Conservation (phyloP, 371 early-diverging fungal genomes). For the Amoeboaphelidium protococcarum region DNA sequence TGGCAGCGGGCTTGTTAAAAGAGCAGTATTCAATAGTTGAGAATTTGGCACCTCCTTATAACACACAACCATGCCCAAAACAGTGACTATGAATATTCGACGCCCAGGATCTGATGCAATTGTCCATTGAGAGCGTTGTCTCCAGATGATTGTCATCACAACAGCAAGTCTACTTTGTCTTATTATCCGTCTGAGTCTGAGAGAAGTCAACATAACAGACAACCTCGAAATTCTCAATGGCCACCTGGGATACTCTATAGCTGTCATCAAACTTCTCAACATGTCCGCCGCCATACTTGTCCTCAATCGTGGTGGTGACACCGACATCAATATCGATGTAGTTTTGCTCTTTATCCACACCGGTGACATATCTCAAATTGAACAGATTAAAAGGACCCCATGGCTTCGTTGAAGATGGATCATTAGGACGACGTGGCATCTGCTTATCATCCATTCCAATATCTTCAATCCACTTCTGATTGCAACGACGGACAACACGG, state of each 20-base stretch:
- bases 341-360: not conserved
- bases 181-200: no score
- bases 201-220: not conserved
- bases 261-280: not conserved
- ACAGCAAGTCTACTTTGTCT: not conserved
- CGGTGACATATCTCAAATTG: not conserved
- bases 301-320: not conserved
- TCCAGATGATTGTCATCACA: not conserved
- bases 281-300: not conserved
- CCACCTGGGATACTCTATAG: not conserved
- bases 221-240: not conserved
- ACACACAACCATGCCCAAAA: not conserved
- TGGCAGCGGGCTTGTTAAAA: not conserved
- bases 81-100: not conserved
- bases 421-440: not conserved
- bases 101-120: not conserved
- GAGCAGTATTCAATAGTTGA: not conserved
- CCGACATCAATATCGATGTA: not conserved
- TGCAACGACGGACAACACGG: not conserved
- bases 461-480: not conserved
- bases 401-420: not conserved
- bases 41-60: not conserved
- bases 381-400: not conserved
- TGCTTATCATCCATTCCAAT: not conserved
- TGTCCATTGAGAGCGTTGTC: not conserved